Percentiles rank a stretch among this genome's conserved stretches.
Conservation (phyloP, 1,139 yeast species). For the Sugiyamaella neomexicana region DNA sequence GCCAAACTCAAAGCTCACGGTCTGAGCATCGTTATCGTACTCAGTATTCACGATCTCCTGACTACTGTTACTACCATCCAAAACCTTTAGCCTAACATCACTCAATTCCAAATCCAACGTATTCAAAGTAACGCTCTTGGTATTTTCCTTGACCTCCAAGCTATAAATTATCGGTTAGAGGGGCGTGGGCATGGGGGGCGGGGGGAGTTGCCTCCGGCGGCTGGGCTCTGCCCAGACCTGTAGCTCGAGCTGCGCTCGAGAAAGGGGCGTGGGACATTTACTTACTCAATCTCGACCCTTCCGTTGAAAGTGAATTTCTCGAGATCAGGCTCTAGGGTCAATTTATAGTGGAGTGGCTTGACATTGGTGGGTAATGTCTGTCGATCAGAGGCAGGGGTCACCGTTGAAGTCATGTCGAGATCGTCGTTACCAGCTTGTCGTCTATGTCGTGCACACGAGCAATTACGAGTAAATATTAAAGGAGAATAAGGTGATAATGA, state of each 20-base stretch:
- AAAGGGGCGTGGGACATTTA: too few relatives aligned
- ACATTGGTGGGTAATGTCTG: conserved; percentile 74
- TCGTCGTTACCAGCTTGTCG: conserved; percentile 1
- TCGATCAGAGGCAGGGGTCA: conserved; percentile 34
- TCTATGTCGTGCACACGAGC: conserved; percentile 12
- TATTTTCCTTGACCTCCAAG: conserved; percentile 57
- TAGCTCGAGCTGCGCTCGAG: background rate
- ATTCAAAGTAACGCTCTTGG: conserved; percentile 58
- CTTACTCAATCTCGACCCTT: conserved; percentile 54
- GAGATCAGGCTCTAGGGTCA: conserved; percentile 73
- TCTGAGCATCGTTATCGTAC: conserved; percentile 58
- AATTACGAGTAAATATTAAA: background rate
- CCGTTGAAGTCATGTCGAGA: conserved; percentile 4
- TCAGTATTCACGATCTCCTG: conserved; percentile 22
- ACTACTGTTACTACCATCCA: background rate
- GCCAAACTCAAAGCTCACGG: conserved; percentile 60
- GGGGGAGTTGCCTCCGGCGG: conserved; percentile 9
- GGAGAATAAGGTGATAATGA: background rate
- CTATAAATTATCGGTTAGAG: conserved; percentile 11
- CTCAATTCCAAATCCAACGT: conserved; percentile 63
- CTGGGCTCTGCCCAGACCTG: background rate
- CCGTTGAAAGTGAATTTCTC: conserved; percentile 71
- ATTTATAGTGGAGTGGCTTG: conserved; percentile 67
- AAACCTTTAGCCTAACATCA: conserved; percentile 39
- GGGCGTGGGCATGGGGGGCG: conserved; percentile 5